Evolutionary conservation across 2,329 filamentous ascomycete species (phyloP).

Genomic region (Trichoderma atroviride): DNA sequence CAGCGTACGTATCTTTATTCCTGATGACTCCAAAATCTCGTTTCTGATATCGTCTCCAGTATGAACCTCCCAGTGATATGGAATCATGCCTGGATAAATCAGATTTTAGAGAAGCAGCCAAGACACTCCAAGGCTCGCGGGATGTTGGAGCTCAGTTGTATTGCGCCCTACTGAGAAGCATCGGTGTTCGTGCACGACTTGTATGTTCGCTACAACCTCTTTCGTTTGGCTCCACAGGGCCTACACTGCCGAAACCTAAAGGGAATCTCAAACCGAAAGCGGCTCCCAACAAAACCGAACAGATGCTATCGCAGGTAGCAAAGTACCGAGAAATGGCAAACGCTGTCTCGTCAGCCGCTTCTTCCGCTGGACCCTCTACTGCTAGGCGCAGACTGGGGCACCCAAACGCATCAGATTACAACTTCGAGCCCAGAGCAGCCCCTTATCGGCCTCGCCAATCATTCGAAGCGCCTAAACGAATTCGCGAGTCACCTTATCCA

Average conservation of each 20-base stretch:
- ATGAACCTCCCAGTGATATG: slow-evolving; percentile 60
- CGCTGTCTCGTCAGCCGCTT: slow-evolving; percentile 32
- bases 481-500: slow-evolving; percentile 74
- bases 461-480: slow-evolving; percentile 45
- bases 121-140: slow-evolving; percentile 73
- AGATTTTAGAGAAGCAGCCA: slow-evolving; percentile 75
- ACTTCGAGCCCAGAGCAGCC: slow-evolving; percentile 49
- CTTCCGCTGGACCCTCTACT: slow-evolving; percentile 40
- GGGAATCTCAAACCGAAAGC: slow-evolving; percentile 37
- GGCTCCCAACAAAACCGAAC: slow-evolving; percentile 39
- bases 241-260: slow-evolving; percentile 49
- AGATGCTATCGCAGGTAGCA: slow-evolving; percentile 32
- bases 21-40: not conserved
- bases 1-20: slow-evolving; percentile 47
- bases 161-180: slow-evolving; percentile 81
- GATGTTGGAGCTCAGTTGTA: slow-evolving; percentile 91
- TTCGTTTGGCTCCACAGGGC: slow-evolving; percentile 62
- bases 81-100: slow-evolving; percentile 69
- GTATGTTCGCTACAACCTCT: slow-evolving; percentile 90
- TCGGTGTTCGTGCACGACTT: slow-evolving; percentile 78
- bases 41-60: slow-evolving; percentile 42
- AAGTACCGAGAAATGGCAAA: slow-evolving; percentile 44
- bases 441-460: slow-evolving; percentile 37
- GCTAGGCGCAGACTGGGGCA: slow-evolving; percentile 56
- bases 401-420: slow-evolving; percentile 56